phyloP scores from a whole-genome alignment of 2,329 filamentous ascomycete species.

The Epicoccum nigrum region DNA sequence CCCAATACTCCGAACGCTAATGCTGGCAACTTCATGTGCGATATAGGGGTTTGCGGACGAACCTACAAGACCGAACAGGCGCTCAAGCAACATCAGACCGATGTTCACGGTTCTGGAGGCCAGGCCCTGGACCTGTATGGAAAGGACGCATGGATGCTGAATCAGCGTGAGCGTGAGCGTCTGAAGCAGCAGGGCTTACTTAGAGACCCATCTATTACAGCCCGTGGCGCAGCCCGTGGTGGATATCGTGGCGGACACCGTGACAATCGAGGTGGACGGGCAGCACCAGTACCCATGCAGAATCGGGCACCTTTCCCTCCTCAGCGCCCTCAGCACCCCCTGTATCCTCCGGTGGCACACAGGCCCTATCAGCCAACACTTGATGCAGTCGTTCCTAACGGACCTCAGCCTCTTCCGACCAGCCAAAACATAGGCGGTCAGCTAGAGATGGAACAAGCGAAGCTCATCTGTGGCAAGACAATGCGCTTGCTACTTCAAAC shows the following conservation, averaged over 20 bases:
- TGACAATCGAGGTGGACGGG: neutral
- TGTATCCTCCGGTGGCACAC: neutral
- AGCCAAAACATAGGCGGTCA: conserved; percentile 17
- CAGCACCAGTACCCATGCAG: neutral
- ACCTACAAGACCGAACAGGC: conserved; percentile 28
- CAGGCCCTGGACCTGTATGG: conserved; percentile 26
- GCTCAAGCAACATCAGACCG: conserved; percentile 28
- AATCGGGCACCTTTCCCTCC: neutral
- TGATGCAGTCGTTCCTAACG: neutral
- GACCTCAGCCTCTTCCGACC: neutral
- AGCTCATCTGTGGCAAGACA: conserved; percentile 29
- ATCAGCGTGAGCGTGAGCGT: conserved; percentile 21
- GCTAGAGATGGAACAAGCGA: conserved; percentile 36
- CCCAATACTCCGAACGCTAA: too few species aligned
- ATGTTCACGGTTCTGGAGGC: conserved; percentile 33
- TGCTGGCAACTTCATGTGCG: conserved; percentile 16
- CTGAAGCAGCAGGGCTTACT: conserved; percentile 21
- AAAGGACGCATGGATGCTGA: conserved; percentile 32
- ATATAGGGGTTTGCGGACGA: conserved; percentile 19
- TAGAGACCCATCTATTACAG: too few species aligned
- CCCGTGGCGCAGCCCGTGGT: too few species aligned
- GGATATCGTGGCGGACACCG: neutral
- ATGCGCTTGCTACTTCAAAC: conserved; percentile 37
- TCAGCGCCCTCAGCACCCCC: too few species aligned
- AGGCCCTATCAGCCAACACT: neutral